A percentile compares a stretch with the other conserved stretches of the same genome.
Conservation (phyloP, 2,329 filamentous ascomycete species). For the Aspergillus eucalypticola region DNA sequence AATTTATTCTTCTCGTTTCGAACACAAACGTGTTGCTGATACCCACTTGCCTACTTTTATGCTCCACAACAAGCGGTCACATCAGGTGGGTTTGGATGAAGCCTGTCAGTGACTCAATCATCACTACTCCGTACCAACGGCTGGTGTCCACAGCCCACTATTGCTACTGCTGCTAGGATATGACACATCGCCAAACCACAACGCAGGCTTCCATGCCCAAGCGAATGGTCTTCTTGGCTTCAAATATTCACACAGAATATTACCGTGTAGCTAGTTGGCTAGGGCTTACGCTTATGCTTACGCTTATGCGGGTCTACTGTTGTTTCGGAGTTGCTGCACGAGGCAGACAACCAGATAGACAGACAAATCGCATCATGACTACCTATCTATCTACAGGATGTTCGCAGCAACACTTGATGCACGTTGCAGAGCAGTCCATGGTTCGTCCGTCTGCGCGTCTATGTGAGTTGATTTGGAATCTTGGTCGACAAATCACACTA, state of each 20-base stretch:
- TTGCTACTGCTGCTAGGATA: not conserved
- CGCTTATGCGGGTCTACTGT: not conserved
- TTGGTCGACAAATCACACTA: not conserved
- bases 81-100: not conserved
- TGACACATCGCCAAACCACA: slow-evolving; percentile 3
- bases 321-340: not conserved
- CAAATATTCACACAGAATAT: not conserved
- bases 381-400: not conserved
- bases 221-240: not conserved
- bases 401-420: not conserved
- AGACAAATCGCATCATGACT: not conserved
- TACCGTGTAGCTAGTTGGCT: not conserved
- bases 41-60: not conserved
- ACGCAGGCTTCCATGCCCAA: not conserved
- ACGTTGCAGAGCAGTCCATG: not conserved
- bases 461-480: not conserved
- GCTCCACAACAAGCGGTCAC: not conserved
- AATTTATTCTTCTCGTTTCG: not conserved
- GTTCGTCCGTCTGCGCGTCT: not conserved
- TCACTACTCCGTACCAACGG: not conserved
- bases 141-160: not conserved
- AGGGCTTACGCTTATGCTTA: not conserved
- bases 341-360: not conserved
- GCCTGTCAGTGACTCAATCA: not conserved
- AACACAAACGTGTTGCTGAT: not conserved